These are phyloP conservation scores for Boletellus ananas DNA, from an alignment of 768 basidiomycete species.

Conservation along the genomic window DNA sequence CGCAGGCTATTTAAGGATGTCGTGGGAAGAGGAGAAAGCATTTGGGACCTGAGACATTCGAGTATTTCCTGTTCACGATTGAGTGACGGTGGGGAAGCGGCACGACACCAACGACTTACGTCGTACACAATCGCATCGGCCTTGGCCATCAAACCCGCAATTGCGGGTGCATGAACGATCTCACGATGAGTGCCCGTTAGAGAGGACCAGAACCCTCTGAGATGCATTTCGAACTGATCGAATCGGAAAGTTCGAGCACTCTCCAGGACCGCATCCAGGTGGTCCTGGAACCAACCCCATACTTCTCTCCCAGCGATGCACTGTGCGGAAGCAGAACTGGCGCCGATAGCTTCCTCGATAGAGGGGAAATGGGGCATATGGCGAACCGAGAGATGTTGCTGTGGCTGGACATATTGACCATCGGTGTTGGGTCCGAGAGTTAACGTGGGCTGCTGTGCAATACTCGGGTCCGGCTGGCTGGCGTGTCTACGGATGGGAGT, in stretches of 20 bases:
- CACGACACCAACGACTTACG: conserved; percentile 47
- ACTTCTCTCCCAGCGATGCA: conserved; percentile 79
- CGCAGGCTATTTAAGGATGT: conserved; percentile 67
- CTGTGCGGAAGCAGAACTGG: conserved; percentile 70
- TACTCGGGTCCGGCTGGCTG: conserved; percentile 51
- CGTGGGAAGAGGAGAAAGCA: conserved; percentile 72
- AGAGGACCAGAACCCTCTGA: conserved; percentile 82
- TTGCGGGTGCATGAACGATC: conserved; percentile 83
- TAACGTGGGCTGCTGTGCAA: conserved; percentile 56
- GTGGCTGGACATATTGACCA: conserved; percentile 45
- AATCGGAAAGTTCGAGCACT: conserved; percentile 74
- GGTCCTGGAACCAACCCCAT: conserved; percentile 91
- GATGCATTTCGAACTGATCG: conserved; percentile 86
- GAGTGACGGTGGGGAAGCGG: conserved; percentile 10
- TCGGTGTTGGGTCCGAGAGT: conserved; percentile 45
- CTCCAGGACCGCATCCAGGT: conserved; percentile 79
- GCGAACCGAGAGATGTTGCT: conserved; percentile 61
- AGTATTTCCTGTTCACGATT: conserved; percentile 67
- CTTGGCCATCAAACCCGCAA: conserved; percentile 84
- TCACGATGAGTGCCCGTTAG: conserved; percentile 75
- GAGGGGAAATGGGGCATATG: conserved; percentile 78
- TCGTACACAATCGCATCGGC: conserved; percentile 90
- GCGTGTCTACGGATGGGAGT: conserved; percentile 73
- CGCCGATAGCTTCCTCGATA: conserved; percentile 80
- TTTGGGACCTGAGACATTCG: conserved; percentile 78